phyloP scores from a whole-genome alignment of 2,329 filamentous ascomycete genomes.

The Fusarium pseudocircinatum region DNA sequence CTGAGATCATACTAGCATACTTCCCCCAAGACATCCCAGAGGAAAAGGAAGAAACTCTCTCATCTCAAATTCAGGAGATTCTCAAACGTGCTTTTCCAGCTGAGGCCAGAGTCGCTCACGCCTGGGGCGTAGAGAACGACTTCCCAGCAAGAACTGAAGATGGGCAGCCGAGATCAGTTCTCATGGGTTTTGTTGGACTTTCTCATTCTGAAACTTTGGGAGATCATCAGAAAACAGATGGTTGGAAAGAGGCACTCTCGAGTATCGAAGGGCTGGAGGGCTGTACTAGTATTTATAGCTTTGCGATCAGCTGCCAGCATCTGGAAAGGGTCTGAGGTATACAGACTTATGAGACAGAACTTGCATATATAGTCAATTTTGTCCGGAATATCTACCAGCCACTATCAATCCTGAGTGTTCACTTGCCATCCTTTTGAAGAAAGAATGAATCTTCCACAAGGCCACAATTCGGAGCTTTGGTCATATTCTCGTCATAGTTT shows the following conservation, averaged over 20 bases:
- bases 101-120: neutral
- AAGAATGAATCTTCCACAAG: neutral
- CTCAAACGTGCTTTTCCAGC: neutral
- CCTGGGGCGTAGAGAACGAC: slow-evolving; percentile 13
- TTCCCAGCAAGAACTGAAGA: slow-evolving; percentile 1
- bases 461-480: neutral
- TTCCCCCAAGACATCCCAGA: neutral
- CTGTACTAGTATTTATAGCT: neutral
- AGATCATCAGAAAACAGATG: accelerated
- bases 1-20: neutral
- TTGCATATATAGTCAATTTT: neutral
- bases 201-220: neutral
- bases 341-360: neutral
- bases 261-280: neutral
- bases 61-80: neutral
- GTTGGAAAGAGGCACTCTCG: neutral
- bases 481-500: too few species aligned
- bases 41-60: neutral
- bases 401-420: accelerated
- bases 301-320: neutral
- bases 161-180: neutral
- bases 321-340: neutral
- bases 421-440: too few species aligned
- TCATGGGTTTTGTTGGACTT: slow-evolving; percentile 8
- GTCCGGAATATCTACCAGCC: too few species aligned